A percentile compares a stretch with the other conserved stretches of the same genome.
These are phyloP conservation scores for Rosellinia necatrix DNA, from an alignment of 2,329 filamentous ascomycete genomes.

Conservation along the genomic window DNA sequence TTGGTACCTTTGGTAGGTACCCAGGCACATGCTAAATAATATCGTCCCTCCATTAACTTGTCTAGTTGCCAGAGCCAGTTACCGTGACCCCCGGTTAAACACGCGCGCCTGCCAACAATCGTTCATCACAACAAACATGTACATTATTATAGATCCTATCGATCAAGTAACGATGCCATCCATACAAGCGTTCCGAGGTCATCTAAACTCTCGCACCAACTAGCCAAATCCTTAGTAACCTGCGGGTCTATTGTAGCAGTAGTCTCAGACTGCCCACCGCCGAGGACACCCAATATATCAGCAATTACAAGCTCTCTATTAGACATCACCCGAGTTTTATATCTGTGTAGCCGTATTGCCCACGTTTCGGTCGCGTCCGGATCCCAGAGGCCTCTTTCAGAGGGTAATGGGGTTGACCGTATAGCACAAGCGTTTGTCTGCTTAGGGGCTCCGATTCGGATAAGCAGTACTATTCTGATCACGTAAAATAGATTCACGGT, in stretches of 20 bases:
- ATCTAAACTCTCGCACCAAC: constrained; percentile 37
- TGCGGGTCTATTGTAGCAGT: not conserved
- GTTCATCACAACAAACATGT: too few relatives aligned
- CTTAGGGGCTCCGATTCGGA: constrained; percentile 19
- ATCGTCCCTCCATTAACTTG: too few relatives aligned
- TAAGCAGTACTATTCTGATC: constrained; percentile 23
- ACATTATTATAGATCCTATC: not conserved
- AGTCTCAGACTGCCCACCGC: not conserved
- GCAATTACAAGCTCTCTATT: constrained; percentile 12
- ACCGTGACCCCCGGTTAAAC: too few relatives aligned
- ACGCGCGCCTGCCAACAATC: too few relatives aligned
- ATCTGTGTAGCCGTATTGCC: constrained; percentile 24
- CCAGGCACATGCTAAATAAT: too few relatives aligned
- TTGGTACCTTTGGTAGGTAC: too few relatives aligned
- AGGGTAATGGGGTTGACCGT: constrained; percentile 23
- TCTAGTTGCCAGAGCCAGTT: too few relatives aligned
- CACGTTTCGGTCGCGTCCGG: constrained; percentile 27
- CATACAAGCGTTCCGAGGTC: constrained; percentile 36
- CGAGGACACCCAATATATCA: constrained; percentile 7
- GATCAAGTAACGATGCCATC: constrained; percentile 43
- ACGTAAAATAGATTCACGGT: constrained; percentile 25
- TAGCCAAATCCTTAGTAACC: constrained; percentile 23
- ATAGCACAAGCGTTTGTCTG: constrained; percentile 12
- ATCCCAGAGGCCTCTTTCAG: constrained; percentile 32
- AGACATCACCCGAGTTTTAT: constrained; percentile 9